phyloP scores from a whole-genome alignment of 495 filamentous ascomycete genomes.

The Aspergillus sparsus region DNA sequence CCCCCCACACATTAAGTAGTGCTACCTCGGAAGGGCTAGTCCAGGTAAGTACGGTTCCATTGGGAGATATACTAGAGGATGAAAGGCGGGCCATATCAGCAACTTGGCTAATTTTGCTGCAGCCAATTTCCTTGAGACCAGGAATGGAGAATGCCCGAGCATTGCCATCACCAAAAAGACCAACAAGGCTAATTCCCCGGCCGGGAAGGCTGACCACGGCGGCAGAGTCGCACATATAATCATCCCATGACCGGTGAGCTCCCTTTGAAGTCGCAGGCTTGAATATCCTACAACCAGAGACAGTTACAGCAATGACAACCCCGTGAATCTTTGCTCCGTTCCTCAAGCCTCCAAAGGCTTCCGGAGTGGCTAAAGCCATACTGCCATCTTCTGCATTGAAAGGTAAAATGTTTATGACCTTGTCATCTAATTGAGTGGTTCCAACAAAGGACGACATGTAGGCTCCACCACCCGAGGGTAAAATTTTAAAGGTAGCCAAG shows the following conservation, averaged over 20 bases:
- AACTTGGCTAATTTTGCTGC: slow-evolving; percentile 56
- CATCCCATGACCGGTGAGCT: slow-evolving; percentile 83
- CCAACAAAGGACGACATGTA: slow-evolving; percentile 78
- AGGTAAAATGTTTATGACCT: slow-evolving; percentile 72
- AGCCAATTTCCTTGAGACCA: slow-evolving; percentile 80
- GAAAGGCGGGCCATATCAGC: slow-evolving; percentile 72
- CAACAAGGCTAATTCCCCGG: slow-evolving; percentile 74
- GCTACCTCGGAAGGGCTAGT: slow-evolving; percentile 84
- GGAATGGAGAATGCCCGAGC: slow-evolving; percentile 82
- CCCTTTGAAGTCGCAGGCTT: slow-evolving; percentile 82
- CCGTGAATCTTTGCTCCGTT: slow-evolving; percentile 72
- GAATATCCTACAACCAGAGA: slow-evolving; percentile 77
- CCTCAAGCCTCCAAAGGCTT: slow-evolving; percentile 68
- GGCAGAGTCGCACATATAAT: slow-evolving; percentile 76
- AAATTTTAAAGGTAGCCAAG: slow-evolving; percentile 83
- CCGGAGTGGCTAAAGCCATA: slow-evolving; percentile 71
- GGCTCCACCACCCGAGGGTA: slow-evolving; percentile 66
- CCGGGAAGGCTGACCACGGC: slow-evolving; percentile 69
- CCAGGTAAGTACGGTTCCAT: slow-evolving; percentile 84
- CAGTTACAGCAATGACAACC: slow-evolving; percentile 67
- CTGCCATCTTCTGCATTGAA: slow-evolving; percentile 76
- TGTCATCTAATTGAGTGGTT: slow-evolving; percentile 63
- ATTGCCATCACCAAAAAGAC: slow-evolving; percentile 77
- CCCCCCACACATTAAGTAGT: slow-evolving; percentile 78
- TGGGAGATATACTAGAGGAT: slow-evolving; percentile 66